Evolutionary conservation across 2,329 filamentous ascomycete species (phyloP).

Genomic region (Hypoxylon sp.): DNA sequence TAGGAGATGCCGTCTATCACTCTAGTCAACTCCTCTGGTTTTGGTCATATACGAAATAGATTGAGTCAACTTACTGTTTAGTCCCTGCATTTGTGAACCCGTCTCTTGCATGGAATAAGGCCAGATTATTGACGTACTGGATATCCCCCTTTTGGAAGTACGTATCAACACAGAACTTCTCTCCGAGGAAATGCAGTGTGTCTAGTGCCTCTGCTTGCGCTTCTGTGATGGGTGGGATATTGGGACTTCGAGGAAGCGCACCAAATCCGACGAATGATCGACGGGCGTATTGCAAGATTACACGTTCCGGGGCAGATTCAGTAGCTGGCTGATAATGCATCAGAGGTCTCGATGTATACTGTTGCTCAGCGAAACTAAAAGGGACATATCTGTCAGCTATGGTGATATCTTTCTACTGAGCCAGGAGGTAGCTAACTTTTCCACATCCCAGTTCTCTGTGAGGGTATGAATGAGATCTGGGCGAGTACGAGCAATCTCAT

Average conservation of each 20-base stretch:
- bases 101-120: conserved; percentile 67
- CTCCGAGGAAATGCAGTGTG: conserved; percentile 64
- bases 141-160: conserved; percentile 67
- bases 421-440: conserved; percentile 57
- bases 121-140: conserved; percentile 69
- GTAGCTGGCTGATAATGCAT: conserved; percentile 69
- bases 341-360: conserved; percentile 66
- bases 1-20: conserved; percentile 62
- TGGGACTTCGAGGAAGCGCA: conserved; percentile 64
- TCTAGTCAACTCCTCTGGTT: conserved; percentile 54
- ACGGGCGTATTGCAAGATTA: conserved; percentile 73
- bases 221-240: conserved; percentile 70
- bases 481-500: conserved; percentile 70
- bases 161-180: conserved; percentile 61
- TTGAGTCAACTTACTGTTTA: conserved; percentile 62
- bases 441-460: conserved; percentile 65
- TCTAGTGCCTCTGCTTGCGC: conserved; percentile 68
- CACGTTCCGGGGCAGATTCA: conserved; percentile 62
- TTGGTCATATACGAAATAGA: conserved; percentile 53
- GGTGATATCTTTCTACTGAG: not conserved
- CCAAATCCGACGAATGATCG: conserved; percentile 71
- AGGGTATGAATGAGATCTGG: conserved; percentile 73
- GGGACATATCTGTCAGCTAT: conserved; percentile 63
- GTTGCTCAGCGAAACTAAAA: conserved; percentile 62
- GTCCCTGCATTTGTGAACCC: conserved; percentile 62